phyloP scores from a whole-genome alignment of 495 filamentous ascomycete genomes.

The Tuber microsphaerosporum region DNA sequence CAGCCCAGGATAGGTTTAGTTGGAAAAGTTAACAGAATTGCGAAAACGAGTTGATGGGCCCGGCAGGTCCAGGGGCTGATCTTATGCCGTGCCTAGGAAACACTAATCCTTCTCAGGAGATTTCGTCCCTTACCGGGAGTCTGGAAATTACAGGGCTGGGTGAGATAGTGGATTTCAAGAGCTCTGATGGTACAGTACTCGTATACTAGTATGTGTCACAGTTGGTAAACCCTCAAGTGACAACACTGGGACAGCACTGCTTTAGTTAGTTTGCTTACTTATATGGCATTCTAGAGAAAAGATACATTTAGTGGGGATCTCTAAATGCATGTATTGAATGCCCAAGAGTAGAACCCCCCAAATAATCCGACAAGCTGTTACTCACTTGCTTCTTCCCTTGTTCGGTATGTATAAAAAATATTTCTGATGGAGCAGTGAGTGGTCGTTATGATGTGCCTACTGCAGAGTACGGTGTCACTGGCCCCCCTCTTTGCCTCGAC shows the following conservation, averaged over 20 bases:
- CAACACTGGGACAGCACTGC: too few species aligned
- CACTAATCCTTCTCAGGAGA: too few species aligned
- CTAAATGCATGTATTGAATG: too few species aligned
- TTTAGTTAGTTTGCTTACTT: too few species aligned
- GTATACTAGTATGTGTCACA: too few species aligned
- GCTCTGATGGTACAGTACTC: too few species aligned
- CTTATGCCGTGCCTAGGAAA: neutral
- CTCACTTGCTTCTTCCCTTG: neutral
- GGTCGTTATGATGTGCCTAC: neutral
- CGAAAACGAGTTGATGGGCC: too few species aligned
- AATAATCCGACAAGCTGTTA: neutral
- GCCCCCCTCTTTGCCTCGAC: neutral
- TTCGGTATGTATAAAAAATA: neutral
- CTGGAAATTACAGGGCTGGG: neutral
- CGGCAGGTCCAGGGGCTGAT: neutral
- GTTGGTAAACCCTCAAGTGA: too few species aligned
- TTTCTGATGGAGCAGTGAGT: neutral
- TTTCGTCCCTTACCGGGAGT: neutral
- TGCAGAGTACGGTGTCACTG: neutral
- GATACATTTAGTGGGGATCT: too few species aligned
- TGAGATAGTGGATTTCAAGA: neutral
- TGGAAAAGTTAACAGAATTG: too few species aligned
- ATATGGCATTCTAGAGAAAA: too few species aligned
- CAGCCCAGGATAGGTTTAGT: neutral
- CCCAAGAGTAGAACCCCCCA: too few species aligned